These are phyloP conservation scores for Polyplosphaeria fusca DNA, from an alignment of 495 filamentous ascomycete genomes.

Conservation along the genomic window DNA sequence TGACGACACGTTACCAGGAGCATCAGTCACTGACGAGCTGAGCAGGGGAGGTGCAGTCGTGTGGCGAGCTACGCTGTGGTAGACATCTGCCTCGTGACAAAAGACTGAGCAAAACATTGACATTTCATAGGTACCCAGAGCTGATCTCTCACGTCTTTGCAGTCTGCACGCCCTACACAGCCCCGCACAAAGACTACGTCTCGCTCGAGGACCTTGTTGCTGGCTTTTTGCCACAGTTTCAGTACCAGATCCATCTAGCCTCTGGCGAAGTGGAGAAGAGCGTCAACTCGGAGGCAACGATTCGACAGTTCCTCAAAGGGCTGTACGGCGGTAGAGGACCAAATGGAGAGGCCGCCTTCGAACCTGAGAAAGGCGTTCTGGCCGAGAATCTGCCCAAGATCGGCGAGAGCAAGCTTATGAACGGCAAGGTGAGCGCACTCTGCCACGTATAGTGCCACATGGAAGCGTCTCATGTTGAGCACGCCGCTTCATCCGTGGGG, in stretches of 20 bases:
- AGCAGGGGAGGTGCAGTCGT: slow-evolving; percentile 55
- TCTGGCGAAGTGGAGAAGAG: slow-evolving; percentile 61
- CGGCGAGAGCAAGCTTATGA: slow-evolving; percentile 54
- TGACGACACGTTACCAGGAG: neutral
- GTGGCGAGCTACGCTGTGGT: slow-evolving; percentile 64
- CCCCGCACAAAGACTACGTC: slow-evolving; percentile 50
- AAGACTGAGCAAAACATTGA: slow-evolving; percentile 38
- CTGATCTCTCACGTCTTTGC: slow-evolving; percentile 70
- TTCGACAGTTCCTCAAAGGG: slow-evolving; percentile 64
- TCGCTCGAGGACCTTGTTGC: slow-evolving; percentile 55
- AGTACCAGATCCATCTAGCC: slow-evolving; percentile 77
- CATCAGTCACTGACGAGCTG: slow-evolving; percentile 10
- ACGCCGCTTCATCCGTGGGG: neutral
- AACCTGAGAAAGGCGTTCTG: slow-evolving; percentile 54
- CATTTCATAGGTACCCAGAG: slow-evolving; percentile 65
- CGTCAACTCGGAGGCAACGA: slow-evolving; percentile 53
- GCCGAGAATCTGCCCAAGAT: slow-evolving; percentile 52
- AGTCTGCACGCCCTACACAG: slow-evolving; percentile 70
- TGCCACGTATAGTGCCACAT: neutral
- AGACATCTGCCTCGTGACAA: neutral
- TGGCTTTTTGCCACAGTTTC: slow-evolving; percentile 63
- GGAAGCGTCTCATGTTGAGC: neutral
- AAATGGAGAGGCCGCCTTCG: slow-evolving; percentile 54
- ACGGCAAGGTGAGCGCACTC: slow-evolving; percentile 50
- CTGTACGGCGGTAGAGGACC: slow-evolving; percentile 63